Evolutionary conservation across 169 alveolate genomes (phyloP).

Genomic region (Cryptosporidium parvum): DNA sequence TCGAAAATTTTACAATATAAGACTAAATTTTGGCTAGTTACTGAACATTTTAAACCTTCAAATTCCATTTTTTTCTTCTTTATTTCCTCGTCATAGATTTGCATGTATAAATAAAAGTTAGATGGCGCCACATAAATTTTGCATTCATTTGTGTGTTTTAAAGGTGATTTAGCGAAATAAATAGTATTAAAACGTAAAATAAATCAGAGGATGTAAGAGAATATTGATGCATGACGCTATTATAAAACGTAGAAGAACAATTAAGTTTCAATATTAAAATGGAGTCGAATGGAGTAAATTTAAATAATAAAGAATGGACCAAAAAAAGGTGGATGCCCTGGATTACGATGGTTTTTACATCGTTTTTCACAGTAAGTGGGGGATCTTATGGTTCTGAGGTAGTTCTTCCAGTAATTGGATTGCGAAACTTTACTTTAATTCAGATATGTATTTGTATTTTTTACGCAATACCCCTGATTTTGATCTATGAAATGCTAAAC

Average conservation of each 20-base stretch:
- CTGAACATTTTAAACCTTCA: not conserved
- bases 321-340: constrained; percentile 4
- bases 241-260: not conserved
- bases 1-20: not conserved
- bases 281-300: not conserved
- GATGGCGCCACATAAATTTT: constrained; percentile 1
- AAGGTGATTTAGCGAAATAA: not conserved
- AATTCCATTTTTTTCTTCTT: not conserved
- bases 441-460: constrained; percentile 48
- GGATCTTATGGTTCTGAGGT: constrained; percentile 74
- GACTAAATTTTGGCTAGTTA: not conserved
- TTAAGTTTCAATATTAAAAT: not conserved
- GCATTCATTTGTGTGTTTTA: constrained; percentile 9
- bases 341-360: constrained; percentile 30
- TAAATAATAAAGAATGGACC: not conserved
- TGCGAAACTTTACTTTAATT: constrained; percentile 28
- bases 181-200: not conserved
- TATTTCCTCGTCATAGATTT: not conserved
- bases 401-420: constrained; percentile 56
- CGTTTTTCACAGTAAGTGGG: constrained; percentile 70
- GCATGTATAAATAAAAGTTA: not conserved
- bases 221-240: not conserved
- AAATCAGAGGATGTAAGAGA: not conserved
- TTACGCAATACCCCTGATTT: constrained; percentile 59
- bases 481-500: constrained; percentile 27